Percentiles rank a stretch among this genome's conserved stretches.
phyloP scores from a whole-genome alignment of 129 eudicot genomes.

The Solidago caesia region DNA sequence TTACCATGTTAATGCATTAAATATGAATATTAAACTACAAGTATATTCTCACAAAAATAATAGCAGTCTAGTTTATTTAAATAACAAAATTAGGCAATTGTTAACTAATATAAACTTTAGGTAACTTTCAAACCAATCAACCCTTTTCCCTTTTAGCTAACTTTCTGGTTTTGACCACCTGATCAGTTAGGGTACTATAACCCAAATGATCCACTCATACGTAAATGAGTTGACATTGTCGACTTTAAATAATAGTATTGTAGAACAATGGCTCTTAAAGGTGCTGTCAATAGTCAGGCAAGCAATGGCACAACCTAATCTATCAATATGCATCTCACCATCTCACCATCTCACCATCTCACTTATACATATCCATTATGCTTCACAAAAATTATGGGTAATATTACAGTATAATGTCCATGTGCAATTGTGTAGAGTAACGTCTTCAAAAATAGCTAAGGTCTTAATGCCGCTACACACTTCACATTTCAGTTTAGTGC shows the following conservation, averaged over 20 bases:
- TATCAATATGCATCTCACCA: background rate
- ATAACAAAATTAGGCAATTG: no score
- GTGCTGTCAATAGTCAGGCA: background rate
- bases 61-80: no score
- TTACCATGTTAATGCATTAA: no score
- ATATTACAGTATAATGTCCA: background rate
- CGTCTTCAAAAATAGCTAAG: background rate
- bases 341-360: no score
- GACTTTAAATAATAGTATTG: background rate
- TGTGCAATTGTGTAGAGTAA: background rate
- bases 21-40: no score
- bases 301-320: background rate
- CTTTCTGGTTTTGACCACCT: background rate
- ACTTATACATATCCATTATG: background rate
- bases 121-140: background rate
- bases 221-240: background rate
- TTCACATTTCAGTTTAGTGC: background rate
- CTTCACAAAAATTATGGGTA: background rate
- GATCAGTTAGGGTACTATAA: background rate
- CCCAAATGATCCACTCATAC: conserved; percentile 2
- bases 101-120: no score
- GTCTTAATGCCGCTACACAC: background rate
- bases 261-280: background rate
- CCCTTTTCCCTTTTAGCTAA: background rate
- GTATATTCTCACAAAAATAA: no score